These are phyloP conservation scores for Rhynchospora pubera DNA, from an alignment of 176 grass and related monocot genomes.

Conservation along the genomic window DNA sequence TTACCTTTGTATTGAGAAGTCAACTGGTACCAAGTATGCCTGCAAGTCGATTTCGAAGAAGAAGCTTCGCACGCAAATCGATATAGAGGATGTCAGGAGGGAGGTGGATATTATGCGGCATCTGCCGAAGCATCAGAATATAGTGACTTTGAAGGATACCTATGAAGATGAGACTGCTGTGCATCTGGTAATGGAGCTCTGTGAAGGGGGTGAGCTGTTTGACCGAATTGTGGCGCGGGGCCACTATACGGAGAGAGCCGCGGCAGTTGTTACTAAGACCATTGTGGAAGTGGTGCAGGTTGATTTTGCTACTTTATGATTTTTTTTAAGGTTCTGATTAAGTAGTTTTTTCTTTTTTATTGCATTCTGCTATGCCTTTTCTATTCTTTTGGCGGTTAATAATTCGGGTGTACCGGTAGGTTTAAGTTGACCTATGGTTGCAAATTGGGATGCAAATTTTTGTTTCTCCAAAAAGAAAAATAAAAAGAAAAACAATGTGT, in stretches of 20 bases:
- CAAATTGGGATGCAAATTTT: not conserved
- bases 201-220: conserved; percentile 94
- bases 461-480: not conserved
- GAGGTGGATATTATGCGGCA: conserved; percentile 98
- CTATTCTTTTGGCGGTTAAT: not conserved
- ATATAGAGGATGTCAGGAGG: conserved; percentile 87
- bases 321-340: not conserved
- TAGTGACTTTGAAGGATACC: conserved; percentile 72
- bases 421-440: not conserved
- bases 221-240: conserved; percentile 86
- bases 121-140: conserved; percentile 67
- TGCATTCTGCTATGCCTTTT: not conserved
- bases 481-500: not conserved
- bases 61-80: conserved; percentile 40
- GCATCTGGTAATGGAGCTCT: conserved; percentile 97
- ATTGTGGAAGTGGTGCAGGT: conserved; percentile 98
- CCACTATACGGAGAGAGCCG: conserved; percentile 84
- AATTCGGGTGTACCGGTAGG: not conserved
- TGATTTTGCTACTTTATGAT: not conserved
- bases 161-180: conserved; percentile 91
- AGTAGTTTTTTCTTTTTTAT: not conserved
- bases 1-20: conserved; percentile 26
- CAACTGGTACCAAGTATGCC: not conserved
- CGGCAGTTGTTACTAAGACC: conserved; percentile 67
- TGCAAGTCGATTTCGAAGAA: conserved; percentile 35